phyloP scores from a whole-genome alignment of 2,329 filamentous ascomycete genomes.

The Diplodia corticola region DNA sequence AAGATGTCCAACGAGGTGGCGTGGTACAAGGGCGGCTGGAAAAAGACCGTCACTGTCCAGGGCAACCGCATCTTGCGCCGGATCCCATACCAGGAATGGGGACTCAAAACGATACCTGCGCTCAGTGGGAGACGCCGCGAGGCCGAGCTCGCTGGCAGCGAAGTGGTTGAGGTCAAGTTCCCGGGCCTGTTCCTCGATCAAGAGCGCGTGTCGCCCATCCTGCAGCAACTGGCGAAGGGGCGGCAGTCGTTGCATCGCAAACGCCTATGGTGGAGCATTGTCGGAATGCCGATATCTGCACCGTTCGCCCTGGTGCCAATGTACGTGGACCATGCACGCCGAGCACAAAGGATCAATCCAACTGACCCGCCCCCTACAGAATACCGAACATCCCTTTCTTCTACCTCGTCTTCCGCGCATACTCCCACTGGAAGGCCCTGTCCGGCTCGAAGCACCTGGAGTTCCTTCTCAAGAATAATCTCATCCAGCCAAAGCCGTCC shows the following conservation, averaged over 20 bases:
- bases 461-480: conserved; percentile 71
- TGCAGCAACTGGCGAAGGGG: conserved; percentile 74
- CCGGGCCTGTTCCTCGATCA: conserved; percentile 69
- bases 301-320: conserved; percentile 83
- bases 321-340: conserved; percentile 55
- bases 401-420: conserved; percentile 87
- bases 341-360: conserved; percentile 17
- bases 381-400: conserved; percentile 96
- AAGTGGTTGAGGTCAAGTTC: conserved; percentile 73
- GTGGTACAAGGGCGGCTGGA: conserved; percentile 63
- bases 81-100: conserved; percentile 98
- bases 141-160: conserved; percentile 62
- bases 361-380: conserved; percentile 46
- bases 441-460: conserved; percentile 82
- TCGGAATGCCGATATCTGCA: conserved; percentile 78
- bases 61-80: conserved; percentile 83
- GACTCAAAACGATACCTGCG: conserved; percentile 88
- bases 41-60: conserved; percentile 80
- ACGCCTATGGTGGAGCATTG: conserved; percentile 76
- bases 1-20: conserved; percentile 57
- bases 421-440: conserved; percentile 58
- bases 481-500: conserved; percentile 67
- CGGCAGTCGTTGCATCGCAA: conserved; percentile 74
- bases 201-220: conserved; percentile 63
- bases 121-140: conserved; percentile 66